Conservation (phyloP, 257 asterid species). For the Fraxinus pennsylvanica region DNA sequence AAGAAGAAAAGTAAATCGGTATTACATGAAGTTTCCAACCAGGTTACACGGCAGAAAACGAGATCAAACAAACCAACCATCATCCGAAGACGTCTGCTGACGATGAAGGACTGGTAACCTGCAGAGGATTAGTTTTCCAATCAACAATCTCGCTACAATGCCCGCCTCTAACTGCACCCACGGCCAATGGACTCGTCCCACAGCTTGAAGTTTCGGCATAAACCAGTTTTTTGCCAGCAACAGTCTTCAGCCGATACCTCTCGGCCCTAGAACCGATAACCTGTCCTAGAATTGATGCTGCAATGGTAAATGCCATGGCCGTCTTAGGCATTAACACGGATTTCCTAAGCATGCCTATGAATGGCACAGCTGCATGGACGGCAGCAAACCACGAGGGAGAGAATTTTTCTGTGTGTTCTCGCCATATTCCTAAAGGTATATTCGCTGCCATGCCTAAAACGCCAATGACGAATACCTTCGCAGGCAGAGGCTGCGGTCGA, state of each 20-base stretch:
- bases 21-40: not conserved
- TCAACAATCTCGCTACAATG: conserved; percentile 36
- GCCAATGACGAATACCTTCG: conserved; percentile 73
- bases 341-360: conserved; percentile 88
- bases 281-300: conserved; percentile 87
- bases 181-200: conserved; percentile 21
- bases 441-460: conserved; percentile 82
- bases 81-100: conserved; percentile 27
- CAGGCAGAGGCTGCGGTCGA: conserved; percentile 90
- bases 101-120: conserved; percentile 29
- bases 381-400: conserved; percentile 90
- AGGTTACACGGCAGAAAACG: not conserved
- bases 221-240: conserved; percentile 36
- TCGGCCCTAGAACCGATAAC: conserved; percentile 95
- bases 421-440: conserved; percentile 85
- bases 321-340: conserved; percentile 82
- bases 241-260: conserved; percentile 67
- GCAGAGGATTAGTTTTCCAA: conserved; percentile 31
- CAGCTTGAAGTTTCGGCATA: conserved; percentile 31
- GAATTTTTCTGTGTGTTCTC: conserved; percentile 87
- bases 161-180: conserved; percentile 34
- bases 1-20: not conserved
- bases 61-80: conserved; percentile 18
- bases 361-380: conserved; percentile 94
- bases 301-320: conserved; percentile 94